These are phyloP conservation scores for Trametes sp. DNA, from an alignment of 1,284 basidiomycete genomes.

Conservation along the genomic window DNA sequence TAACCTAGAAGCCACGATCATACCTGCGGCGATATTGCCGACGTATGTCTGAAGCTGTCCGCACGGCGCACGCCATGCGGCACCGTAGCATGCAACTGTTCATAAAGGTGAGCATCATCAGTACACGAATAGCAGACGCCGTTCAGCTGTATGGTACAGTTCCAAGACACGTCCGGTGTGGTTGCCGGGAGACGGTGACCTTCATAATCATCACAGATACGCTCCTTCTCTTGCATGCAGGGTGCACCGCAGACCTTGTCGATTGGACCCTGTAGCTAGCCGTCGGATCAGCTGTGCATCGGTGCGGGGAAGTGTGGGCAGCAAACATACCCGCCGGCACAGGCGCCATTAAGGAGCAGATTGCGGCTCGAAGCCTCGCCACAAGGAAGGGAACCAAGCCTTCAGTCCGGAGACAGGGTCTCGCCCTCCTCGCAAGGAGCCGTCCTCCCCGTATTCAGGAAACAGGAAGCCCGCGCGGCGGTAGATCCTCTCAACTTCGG, in stretches of 20 bases:
- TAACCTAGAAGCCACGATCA: conserved; percentile 1
- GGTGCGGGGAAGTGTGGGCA: neutral
- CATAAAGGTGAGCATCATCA: neutral
- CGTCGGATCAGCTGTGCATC: neutral
- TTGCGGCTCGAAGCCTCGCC: conserved; percentile 9
- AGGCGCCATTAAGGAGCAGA: neutral
- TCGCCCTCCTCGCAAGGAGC: conserved; percentile 4
- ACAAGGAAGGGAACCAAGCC: conserved; percentile 15
- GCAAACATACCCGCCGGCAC: neutral
- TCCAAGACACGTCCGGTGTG: conserved; percentile 13
- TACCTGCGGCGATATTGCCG: neutral
- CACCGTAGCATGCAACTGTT: neutral
- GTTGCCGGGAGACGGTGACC: neutral
- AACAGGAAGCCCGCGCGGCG: conserved; percentile 20
- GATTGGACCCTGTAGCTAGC: too few species aligned
- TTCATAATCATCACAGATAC: neutral
- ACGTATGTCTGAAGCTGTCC: neutral
- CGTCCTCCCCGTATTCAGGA: conserved; percentile 10
- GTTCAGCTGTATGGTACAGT: neutral
- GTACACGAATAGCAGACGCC: neutral
- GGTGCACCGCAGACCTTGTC: too few species aligned
- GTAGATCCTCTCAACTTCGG: conserved; percentile 16
- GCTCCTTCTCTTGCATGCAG: too few species aligned
- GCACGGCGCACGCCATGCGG: too few species aligned
- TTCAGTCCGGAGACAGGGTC: conserved; percentile 17